Base-by-base conservation (phyloP, 805 yeast genomes). In the Suhomyces kilbournensis region DNA sequence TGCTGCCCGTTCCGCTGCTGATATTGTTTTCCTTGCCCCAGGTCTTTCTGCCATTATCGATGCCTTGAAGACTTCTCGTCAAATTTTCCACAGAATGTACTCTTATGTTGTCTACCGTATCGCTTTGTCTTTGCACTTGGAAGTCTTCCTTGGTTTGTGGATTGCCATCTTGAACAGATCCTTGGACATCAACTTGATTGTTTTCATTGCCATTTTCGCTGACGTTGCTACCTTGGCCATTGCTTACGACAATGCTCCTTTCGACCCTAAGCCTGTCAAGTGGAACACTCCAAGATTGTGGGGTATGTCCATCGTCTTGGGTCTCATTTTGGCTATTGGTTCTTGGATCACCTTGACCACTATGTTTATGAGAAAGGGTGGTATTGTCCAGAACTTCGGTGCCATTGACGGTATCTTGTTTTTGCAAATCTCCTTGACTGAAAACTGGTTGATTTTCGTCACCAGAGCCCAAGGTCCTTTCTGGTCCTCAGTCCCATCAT, bases 401-500 rank as follows among this genome's bases (percentile, higher is more conserved):
- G 82, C 92, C 62, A 77, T 87, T 63, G 97, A 90, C 70, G 14
- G 97, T 84, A 87, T 91, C 68, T 78, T 90, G 78, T 90, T 90
- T 87, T 83, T 90, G 79, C 90, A 90, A 80, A 90, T 90, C 70
- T 88, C 97, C 54, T 84, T 90, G 73, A 90, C 97, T 74, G 97
- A 90, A 82, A 90, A 91, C 82, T 90, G 97, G 97, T 85, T 90
- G 77, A 90, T 90, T 81, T 90, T 90, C 88, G 81, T 91, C 71
- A 90, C 97, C 68, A 86, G 97, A 82, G 96, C 97, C 71, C 88
- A 84, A 74, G 97, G 97, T 81, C 97, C 97, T 70, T 91, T 91
- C 94, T 91, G 97, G 97, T 88, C 97, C 55, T 90, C 97, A 46
- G 68, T 81, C 55, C 97, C 97, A 80, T 91, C 97, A 47, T 91